These are phyloP conservation scores for Clarireedia paspali DNA, from an alignment of 2,329 filamentous ascomycete species.

Conservation along the genomic window DNA sequence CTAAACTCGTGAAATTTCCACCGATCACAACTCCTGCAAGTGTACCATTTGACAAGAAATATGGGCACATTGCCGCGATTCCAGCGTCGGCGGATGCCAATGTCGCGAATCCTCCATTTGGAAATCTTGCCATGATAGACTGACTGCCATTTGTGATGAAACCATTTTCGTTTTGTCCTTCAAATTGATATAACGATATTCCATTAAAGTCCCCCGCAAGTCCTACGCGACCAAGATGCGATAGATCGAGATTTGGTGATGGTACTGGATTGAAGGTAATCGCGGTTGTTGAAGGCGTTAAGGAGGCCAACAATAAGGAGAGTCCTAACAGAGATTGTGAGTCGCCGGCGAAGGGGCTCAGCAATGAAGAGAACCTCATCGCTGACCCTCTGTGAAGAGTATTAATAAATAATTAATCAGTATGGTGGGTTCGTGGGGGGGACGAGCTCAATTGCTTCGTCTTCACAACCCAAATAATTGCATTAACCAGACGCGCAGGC, in stretches of 20 bases:
- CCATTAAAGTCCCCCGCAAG: slow-evolving; percentile 85
- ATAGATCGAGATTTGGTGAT: slow-evolving; percentile 68
- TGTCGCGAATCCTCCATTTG: slow-evolving; percentile 74
- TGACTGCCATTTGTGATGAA: slow-evolving; percentile 70
- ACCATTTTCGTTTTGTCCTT: slow-evolving; percentile 65
- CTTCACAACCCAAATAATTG: slow-evolving; percentile 10
- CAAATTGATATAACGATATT: slow-evolving; percentile 81
- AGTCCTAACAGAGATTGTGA: slow-evolving; percentile 32
- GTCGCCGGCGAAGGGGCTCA: slow-evolving; percentile 21
- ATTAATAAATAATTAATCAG: slow-evolving; percentile 11
- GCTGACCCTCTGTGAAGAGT: slow-evolving; percentile 16
- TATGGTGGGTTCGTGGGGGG: slow-evolving; percentile 9
- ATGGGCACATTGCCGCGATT: slow-evolving; percentile 83
- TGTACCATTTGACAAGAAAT: slow-evolving; percentile 57
- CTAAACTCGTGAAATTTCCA: slow-evolving; percentile 92
- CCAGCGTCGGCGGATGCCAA: slow-evolving; percentile 73
- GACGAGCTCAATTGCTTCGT: slow-evolving; percentile 14
- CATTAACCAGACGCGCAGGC: slow-evolving; percentile 3
- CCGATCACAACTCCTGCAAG: slow-evolving; percentile 73
- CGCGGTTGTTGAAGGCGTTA: slow-evolving; percentile 38
- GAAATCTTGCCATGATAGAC: slow-evolving; percentile 71
- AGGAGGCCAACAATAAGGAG: slow-evolving; percentile 32
- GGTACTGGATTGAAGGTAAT: slow-evolving; percentile 56
- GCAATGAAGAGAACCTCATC: slow-evolving; percentile 29
- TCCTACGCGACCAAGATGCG: slow-evolving; percentile 71